Conservation (phyloP, 352 stramenopile genomes). For the Phytophthora megakarya region DNA sequence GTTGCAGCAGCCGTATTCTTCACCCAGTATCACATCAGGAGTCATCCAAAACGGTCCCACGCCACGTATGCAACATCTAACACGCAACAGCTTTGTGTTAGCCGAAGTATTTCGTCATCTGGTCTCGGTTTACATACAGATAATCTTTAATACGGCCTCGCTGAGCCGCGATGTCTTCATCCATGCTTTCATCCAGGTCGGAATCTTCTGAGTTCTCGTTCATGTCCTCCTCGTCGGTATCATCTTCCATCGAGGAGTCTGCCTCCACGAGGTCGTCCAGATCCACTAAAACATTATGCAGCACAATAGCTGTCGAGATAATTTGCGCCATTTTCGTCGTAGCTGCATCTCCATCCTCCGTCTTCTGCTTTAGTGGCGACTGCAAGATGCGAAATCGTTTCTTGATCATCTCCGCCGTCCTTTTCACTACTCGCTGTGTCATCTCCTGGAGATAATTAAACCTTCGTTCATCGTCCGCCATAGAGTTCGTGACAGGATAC, state of each 20-base stretch:
- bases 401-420: conserved; percentile 27
- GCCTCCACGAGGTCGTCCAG: conserved; percentile 21
- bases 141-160: conserved; percentile 27
- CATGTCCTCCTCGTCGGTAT: conserved; percentile 34
- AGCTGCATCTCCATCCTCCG: conserved; percentile 24
- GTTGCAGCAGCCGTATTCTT: too few relatives aligned
- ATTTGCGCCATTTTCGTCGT: conserved; percentile 32
- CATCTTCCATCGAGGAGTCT: conserved; percentile 20
- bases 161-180: conserved; percentile 3
- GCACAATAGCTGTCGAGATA: conserved; percentile 23
- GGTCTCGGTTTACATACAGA: conserved; percentile 16
- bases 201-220: conserved; percentile 20
- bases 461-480: conserved; percentile 12
- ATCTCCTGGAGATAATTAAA: conserved; percentile 23
- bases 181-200: conserved; percentile 25
- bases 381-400: conserved; percentile 32
- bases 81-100: conserved; percentile 11
- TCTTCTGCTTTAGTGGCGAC: conserved; percentile 21
- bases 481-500: conserved; percentile 14
- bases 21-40: too few relatives aligned
- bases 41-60: not conserved
- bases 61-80: conserved; percentile 1
- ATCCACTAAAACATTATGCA: conserved; percentile 29
- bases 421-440: conserved; percentile 23
- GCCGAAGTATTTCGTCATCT: conserved; percentile 13